A percentile compares a stretch with the other conserved stretches of the same genome.
Conservation (phyloP, 305 asterid species). For the Fraxinus greggii region DNA sequence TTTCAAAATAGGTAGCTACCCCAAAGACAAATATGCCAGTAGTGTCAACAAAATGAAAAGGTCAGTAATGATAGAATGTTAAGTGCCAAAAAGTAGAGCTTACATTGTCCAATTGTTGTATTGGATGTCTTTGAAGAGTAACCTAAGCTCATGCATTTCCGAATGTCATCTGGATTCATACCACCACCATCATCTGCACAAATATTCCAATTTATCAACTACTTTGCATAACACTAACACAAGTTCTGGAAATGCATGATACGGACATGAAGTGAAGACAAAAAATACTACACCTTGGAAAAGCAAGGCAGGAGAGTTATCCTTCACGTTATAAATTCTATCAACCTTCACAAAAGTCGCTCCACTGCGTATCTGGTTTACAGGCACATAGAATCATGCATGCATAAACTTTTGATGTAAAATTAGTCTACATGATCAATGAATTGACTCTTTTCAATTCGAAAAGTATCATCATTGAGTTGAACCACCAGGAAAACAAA, state of each 20-base stretch:
- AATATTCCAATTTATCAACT: neutral
- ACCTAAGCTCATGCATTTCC: conserved; percentile 97
- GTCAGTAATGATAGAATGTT: neutral
- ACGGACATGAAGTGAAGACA: conserved; percentile 13
- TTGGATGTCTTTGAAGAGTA: conserved; percentile 84
- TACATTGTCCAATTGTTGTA: conserved; percentile 88
- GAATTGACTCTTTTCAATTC: neutral
- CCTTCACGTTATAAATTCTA: conserved; percentile 58
- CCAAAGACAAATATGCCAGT: neutral
- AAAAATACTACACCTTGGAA: conserved; percentile 60
- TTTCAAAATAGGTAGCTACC: neutral
- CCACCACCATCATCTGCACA: conserved; percentile 95
- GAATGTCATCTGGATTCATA: conserved; percentile 84
- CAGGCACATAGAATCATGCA: conserved; percentile 11
- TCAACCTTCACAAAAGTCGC: conserved; percentile 89
- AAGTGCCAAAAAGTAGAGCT: conserved; percentile 32
- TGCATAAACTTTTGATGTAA: neutral
- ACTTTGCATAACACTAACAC: conserved; percentile 11
- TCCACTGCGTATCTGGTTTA: conserved; percentile 55
- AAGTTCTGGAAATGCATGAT: conserved; percentile 10
- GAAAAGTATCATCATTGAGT: neutral
- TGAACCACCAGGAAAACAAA: neutral
- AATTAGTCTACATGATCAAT: neutral
- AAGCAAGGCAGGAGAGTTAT: conserved; percentile 82
- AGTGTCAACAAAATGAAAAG: conserved; percentile 6